Conservation (phyloP, 2,329 filamentous ascomycete genomes). For the Dothideomycetes sp. region DNA sequence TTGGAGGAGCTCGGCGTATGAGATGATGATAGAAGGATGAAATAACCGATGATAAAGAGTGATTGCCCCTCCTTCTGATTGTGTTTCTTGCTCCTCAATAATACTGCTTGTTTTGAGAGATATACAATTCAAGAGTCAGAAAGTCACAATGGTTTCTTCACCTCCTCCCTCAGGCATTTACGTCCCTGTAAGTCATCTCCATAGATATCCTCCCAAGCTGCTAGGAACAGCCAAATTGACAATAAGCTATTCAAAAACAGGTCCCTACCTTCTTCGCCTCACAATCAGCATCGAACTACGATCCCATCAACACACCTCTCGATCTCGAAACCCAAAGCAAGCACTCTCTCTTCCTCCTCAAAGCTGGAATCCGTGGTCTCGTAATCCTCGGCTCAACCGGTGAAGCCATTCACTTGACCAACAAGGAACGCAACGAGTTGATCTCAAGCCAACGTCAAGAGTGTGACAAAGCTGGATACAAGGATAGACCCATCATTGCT, state of each 20-base stretch:
- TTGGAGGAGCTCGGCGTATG: not conserved
- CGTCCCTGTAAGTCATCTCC: conserved; percentile 35
- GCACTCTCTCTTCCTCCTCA: conserved; percentile 52
- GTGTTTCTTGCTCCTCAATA: no score
- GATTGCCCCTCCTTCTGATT: no score
- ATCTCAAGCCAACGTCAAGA: conserved; percentile 48
- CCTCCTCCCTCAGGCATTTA: conserved; percentile 47
- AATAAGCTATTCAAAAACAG: conserved; percentile 8
- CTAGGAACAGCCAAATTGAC: not conserved
- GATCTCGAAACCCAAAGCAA: conserved; percentile 50
- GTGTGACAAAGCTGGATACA: conserved; percentile 47
- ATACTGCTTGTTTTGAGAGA: no score
- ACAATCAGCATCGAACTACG: conserved; percentile 33
- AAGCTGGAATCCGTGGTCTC: conserved; percentile 51
- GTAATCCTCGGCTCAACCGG: conserved; percentile 57
- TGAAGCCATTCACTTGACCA: conserved; percentile 53
- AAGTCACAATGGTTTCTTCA: conserved; percentile 15
- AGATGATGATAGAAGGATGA: no score
- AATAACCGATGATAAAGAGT: no score
- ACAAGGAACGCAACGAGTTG: conserved; percentile 47
- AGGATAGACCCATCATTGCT: conserved; percentile 52
- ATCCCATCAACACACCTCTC: conserved; percentile 41
- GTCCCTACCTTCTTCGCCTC: conserved; percentile 57
- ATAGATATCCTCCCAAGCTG: not conserved
- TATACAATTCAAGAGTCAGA: no score